Evolutionary conservation across 2,329 filamentous ascomycete species (phyloP).

Genomic region (Pseudomassariella vexata): DNA sequence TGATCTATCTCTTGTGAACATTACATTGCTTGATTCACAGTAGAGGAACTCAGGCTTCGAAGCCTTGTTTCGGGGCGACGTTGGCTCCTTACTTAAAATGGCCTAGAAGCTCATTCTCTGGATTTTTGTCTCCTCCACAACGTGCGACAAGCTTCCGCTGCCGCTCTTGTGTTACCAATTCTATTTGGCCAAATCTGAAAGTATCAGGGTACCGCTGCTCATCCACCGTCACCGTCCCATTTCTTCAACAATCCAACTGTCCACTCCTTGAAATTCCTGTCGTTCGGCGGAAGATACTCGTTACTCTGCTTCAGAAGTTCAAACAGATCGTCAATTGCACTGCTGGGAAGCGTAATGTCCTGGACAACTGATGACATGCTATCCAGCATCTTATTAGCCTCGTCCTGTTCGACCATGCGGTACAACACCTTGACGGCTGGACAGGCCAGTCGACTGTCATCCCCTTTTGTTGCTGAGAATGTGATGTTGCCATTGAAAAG

Average conservation of each 20-base stretch:
- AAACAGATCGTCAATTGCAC: conserved; percentile 40
- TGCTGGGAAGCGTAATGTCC: conserved; percentile 48
- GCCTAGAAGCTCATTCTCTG: no score
- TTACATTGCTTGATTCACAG: no score
- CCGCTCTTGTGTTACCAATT: no score
- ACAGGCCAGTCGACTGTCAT: conserved; percentile 10
- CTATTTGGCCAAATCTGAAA: no score
- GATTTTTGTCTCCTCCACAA: no score
- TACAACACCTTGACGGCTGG: conserved; percentile 50
- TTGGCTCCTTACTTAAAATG: no score
- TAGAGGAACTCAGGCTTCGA: no score
- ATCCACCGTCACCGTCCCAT: conserved; percentile 28
- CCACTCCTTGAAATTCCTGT: conserved; percentile 60
- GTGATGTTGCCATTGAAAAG: conserved; percentile 50
- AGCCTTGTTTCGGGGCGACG: no score
- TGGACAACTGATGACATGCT: conserved; percentile 51
- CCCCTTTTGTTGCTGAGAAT: conserved; percentile 38
- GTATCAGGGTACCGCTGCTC: no score
- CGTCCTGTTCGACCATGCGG: conserved; percentile 31
- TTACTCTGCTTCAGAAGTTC: conserved; percentile 42
- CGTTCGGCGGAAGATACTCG: conserved; percentile 44
- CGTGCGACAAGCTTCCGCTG: no score
- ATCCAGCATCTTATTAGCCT: conserved; percentile 44
- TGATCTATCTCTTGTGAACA: no score
- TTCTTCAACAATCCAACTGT: conserved; percentile 57